Evolutionary conservation across 352 stramenopile species (phyloP).

Genomic region (Elongisporangium senticosum): DNA sequence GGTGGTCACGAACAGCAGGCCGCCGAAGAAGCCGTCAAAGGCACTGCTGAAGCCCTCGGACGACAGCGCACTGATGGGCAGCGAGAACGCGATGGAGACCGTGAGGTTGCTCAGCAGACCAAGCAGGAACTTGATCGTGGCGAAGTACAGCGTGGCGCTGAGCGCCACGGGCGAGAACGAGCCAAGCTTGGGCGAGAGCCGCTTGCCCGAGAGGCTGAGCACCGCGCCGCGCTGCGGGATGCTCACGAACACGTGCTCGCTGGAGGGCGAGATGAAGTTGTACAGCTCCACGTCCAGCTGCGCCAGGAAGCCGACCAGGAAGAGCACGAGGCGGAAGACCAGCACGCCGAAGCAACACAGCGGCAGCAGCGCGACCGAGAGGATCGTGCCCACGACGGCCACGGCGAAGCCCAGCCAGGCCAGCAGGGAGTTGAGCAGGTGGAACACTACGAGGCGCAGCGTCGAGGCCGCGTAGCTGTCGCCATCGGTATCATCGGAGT

Average conservation of each 20-base stretch:
- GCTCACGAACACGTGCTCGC: conserved; percentile 44
- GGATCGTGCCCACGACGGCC: conserved; percentile 24
- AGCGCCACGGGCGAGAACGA: conserved; percentile 35
- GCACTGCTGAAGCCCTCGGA: conserved; percentile 28
- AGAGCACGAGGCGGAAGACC: conserved; percentile 48
- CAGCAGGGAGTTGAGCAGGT: conserved; percentile 49
- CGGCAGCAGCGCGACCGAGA: conserved; percentile 38
- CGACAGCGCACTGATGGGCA: conserved; percentile 32
- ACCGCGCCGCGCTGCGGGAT: conserved; percentile 22
- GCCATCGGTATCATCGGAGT: conserved; percentile 11
- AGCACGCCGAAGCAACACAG: conserved; percentile 52
- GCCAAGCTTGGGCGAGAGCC: conserved; percentile 42
- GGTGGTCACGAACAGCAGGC: conserved; percentile 40
- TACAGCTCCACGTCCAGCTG: conserved; percentile 52
- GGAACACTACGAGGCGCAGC: conserved; percentile 54
- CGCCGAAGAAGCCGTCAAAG: conserved; percentile 32
- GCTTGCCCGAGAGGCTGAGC: conserved; percentile 37
- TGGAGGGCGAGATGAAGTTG: conserved; percentile 55
- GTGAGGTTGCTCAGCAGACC: conserved; percentile 42
- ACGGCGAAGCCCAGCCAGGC: conserved; percentile 35
- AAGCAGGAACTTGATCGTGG: conserved; percentile 51
- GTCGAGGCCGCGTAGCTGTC: conserved; percentile 27
- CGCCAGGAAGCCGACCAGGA: conserved; percentile 41
- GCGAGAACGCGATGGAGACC: conserved; percentile 48
- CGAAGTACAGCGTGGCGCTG: conserved; percentile 51